Evolutionary conservation across 208 protist genomes (phyloP), one percentile per base, ranked within the genome.

Genomic region (Trypanosoma lewisi): DNA sequence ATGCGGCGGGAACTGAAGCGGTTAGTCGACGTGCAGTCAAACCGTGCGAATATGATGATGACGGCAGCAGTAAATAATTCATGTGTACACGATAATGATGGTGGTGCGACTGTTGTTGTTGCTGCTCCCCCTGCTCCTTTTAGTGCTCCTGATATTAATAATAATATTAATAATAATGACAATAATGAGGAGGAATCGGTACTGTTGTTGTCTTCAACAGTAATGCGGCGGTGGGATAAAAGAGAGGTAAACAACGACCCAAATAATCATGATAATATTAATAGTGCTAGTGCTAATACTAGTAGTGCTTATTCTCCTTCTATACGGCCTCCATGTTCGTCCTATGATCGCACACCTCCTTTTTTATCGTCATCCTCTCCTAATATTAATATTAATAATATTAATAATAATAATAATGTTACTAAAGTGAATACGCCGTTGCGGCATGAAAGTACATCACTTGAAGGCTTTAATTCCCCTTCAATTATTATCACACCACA

Each of bases 1-100:
- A 49, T 59, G 21, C 49, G 51, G 27, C 49, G 39, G 12, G 51
- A 67, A 50, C 31, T 51, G 4, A 8, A 30, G n/a, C 61, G 61
- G 27, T 58, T 58, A 19, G 48, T 56, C 4, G 5, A 41, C 4
- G 27, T 58, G 2, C 51, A 27, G 48, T 39, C 48, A 17, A 54
- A 37, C 23, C 61, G 61, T 21, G 41, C 51, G 19, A 41, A n/a
- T 5, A 9, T 49, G 23, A 16, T 21, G 41, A 2, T n/a, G 23
- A n/a, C 16, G 7, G 3, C 39, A 14, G 2, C 3, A 9, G 39
- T 17, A 3, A 44, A n/a, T 17, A 2, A 17, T 17, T 9, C 39
- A 44, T 17, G 39, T 17, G 3, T 44, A 3, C 6, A 47, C 4
- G 42, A 9, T 19, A 7, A 14, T 9, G n/a, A 47, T 2, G 2